Percentiles rank a stretch among this genome's conserved stretches.
Conservation (phyloP, 306 rosid species). For the Vachellia pachyceras region DNA sequence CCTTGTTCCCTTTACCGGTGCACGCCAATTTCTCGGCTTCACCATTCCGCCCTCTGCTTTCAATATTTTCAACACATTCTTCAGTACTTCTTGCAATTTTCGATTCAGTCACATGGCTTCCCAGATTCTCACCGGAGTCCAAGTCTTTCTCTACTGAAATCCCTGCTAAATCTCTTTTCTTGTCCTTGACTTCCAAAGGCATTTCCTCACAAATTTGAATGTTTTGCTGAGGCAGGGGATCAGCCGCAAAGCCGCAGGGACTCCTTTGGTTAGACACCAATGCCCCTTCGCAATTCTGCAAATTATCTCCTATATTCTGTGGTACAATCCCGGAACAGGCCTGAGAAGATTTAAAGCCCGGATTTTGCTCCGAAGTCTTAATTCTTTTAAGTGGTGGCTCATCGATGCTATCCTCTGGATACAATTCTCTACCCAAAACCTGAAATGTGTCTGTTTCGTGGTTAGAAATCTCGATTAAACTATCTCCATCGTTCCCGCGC, state of each 20-base stretch:
- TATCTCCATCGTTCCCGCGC: not conserved
- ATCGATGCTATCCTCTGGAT: not conserved
- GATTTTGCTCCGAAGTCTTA: conserved; percentile 29
- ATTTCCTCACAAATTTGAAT: conserved; percentile 4
- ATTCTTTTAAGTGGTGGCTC: conserved; percentile 40
- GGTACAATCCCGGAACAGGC: not conserved
- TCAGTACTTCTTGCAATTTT: not conserved
- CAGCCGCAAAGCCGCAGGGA: not conserved
- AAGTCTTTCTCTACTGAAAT: not conserved
- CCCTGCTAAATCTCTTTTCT: not conserved
- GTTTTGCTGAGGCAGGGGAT: not conserved
- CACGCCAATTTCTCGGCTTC: no score
- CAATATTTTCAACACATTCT: not conserved
- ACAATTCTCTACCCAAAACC: conserved; percentile 31
- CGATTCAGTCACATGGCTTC: not conserved
- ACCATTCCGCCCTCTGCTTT: not conserved
- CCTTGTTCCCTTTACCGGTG: not conserved
- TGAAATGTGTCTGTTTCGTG: not conserved
- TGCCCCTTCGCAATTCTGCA: not conserved
- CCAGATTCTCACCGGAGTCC: not conserved
- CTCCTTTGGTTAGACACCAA: not conserved
- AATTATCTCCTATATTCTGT: not conserved
- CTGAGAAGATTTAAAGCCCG: not conserved
- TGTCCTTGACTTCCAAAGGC: not conserved
- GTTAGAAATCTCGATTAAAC: not conserved